Evolutionary conservation across 192 early-diverging fungal genomes (phyloP).

Genomic region (Coemansia sp.): DNA sequence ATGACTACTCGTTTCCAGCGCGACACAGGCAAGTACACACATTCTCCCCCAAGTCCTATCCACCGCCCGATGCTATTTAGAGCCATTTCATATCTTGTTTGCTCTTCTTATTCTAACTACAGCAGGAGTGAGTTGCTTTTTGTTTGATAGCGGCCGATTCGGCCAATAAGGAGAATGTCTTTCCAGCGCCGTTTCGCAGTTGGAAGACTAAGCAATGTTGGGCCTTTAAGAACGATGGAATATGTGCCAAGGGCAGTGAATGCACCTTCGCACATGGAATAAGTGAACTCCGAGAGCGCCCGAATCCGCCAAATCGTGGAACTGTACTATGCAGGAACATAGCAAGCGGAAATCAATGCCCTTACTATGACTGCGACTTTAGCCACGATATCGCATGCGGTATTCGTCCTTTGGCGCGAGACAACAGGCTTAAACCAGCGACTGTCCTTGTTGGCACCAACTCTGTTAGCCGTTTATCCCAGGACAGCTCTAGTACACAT

Average conservation of each 20-base stretch:
- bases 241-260: constrained; percentile 21
- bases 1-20: constrained; percentile 2
- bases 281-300: constrained; percentile 22
- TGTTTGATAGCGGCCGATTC: not conserved
- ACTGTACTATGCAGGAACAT: constrained; percentile 38
- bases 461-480: not conserved
- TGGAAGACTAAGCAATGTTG: constrained; percentile 45
- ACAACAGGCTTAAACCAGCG: not conserved
- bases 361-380: constrained; percentile 48
- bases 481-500: not conserved
- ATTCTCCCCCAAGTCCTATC: not conserved
- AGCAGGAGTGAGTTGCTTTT: not conserved
- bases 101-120: not conserved
- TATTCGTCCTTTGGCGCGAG: not conserved
- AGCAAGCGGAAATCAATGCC: constrained; percentile 11
- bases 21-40: not conserved
- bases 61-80: not conserved
- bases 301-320: constrained; percentile 32
- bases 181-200: constrained; percentile 1
- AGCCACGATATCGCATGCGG: constrained; percentile 14
- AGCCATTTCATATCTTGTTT: not conserved
- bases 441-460: not conserved
- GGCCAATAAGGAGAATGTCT: not conserved
- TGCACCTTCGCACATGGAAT: constrained; percentile 47
- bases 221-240: not conserved